These are phyloP conservation scores for Gossypium schwendimanii DNA, from an alignment of 441 rosid genomes.

Conservation along the genomic window DNA sequence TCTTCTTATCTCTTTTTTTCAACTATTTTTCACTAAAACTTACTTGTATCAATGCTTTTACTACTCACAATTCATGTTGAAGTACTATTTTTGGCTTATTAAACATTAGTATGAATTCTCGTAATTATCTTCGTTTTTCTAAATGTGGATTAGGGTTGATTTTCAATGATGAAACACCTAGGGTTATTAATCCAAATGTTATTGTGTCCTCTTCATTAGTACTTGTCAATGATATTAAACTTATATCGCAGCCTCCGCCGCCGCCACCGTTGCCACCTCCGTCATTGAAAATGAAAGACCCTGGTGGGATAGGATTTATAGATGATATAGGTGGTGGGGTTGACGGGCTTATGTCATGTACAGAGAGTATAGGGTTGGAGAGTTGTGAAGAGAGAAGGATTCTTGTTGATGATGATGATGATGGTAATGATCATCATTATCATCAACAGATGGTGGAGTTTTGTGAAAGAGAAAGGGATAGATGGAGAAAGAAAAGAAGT, in stretches of 20 bases:
- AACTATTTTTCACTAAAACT: not conserved
- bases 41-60: not conserved
- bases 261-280: not conserved
- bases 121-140: not conserved
- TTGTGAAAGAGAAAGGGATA: not conserved
- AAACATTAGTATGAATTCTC: not conserved
- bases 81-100: not conserved
- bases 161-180: not conserved
- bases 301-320: constrained; percentile 28
- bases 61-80: not conserved
- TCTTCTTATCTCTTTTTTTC: not conserved
- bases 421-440: not conserved
- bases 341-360: constrained; percentile 49
- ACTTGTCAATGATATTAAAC: no score
- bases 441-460: not conserved
- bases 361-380: constrained; percentile 47
- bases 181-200: not conserved
- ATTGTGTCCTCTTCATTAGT: not conserved
- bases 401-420: constrained; percentile 18
- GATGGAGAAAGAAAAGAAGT: constrained; percentile 17
- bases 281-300: no score
- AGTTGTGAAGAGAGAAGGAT: constrained; percentile 52
- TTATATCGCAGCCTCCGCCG: no score
- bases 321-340: constrained; percentile 48
- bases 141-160: not conserved